A percentile compares a stretch with the other conserved stretches of the same genome.
phyloP scores from a whole-genome alignment of 2,329 filamentous ascomycete species.

The Camillea tinctor region DNA sequence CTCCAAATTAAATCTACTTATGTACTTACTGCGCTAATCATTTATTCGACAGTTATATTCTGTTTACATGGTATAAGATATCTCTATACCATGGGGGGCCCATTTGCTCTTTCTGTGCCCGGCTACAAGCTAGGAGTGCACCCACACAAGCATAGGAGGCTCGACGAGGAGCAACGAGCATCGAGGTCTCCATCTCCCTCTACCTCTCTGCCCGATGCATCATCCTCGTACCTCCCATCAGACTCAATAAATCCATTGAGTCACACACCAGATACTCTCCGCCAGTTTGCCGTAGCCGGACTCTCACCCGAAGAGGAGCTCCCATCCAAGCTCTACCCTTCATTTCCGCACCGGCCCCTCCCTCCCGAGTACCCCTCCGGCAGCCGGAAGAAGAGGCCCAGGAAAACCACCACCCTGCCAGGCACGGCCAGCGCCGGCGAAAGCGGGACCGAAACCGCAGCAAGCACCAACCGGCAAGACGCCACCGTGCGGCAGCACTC shows the following conservation, averaged over 20 bases:
- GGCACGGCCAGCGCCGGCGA: constrained; percentile 5
- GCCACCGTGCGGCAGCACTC: constrained; percentile 21
- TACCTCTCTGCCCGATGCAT: constrained; percentile 12
- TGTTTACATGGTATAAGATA: not conserved
- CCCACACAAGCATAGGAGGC: constrained; percentile 29
- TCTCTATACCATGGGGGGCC: constrained; percentile 17
- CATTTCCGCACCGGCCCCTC: constrained; percentile 53
- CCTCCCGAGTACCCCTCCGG: constrained; percentile 18
- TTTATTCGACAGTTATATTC: no score
- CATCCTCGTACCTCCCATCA: constrained; percentile 26
- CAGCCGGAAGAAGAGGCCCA: constrained; percentile 11
- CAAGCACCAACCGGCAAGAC: constrained; percentile 3
- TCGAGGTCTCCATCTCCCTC: not conserved
- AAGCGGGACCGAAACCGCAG: constrained; percentile 9
- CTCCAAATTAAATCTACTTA: no score
- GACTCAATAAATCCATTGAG: constrained; percentile 54
- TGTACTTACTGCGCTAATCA: no score
- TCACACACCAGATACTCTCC: constrained; percentile 50
- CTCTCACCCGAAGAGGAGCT: constrained; percentile 46
- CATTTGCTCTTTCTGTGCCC: constrained; percentile 31
- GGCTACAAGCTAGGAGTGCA: constrained; percentile 26
- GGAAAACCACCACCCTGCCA: constrained; percentile 13
- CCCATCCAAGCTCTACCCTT: constrained; percentile 36
- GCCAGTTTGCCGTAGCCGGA: constrained; percentile 54
- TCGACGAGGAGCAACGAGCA: not conserved